Base-by-base conservation (phyloP, 2,329 filamentous ascomycete genomes). In the Clarireedia sp. region DNA sequence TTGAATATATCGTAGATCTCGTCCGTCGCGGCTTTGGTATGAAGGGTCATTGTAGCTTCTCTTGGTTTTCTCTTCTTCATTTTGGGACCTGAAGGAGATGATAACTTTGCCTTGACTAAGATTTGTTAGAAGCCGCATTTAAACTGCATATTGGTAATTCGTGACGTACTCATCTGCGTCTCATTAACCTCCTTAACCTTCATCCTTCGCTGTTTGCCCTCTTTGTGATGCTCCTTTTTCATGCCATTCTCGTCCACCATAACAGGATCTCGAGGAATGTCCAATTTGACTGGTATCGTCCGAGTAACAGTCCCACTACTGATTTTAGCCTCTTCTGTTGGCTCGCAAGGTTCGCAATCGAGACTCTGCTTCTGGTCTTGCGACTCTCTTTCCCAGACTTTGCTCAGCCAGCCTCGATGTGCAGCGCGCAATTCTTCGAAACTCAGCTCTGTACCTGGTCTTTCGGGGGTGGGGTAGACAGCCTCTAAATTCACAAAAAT, bases 1-100 rank as follows among this genome's bases (percentile, higher is more conserved):
- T 94, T 97, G 73, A 97, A 99, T 48, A 99, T 89, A 56, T 90
- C 90, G 66, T 97, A 97, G 51, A 99, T 96, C 64, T 99, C 94
- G 64, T 97, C 91, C 59, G 92, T 96, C 4, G 94, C 94, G 61
- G 94, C 92, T 64, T 83, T 89, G 12, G 94, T 99, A 68, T 97
- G 90, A 62, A 99, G 82, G 0, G 94, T 99, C 91, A 99, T 96
- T 1, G 94, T 99, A n/a, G 91, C 89, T 70, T 97, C 92, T 37
- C 77, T 73, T 10, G 78, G 62, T 63, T 70, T 64, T 63, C 84
- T 85, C 69, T 87, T 94, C 61, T 85, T 87, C 54, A 92, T 78
- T 70, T 95, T 97, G 3, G 83, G 84, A n/a, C 85, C 82, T 0
- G 88, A 88, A 0, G 91, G 92, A 2, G 92, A 96, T 66, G 94